phyloP scores from a whole-genome alignment of 345 rosid species.

The Erodium maritimum region DNA sequence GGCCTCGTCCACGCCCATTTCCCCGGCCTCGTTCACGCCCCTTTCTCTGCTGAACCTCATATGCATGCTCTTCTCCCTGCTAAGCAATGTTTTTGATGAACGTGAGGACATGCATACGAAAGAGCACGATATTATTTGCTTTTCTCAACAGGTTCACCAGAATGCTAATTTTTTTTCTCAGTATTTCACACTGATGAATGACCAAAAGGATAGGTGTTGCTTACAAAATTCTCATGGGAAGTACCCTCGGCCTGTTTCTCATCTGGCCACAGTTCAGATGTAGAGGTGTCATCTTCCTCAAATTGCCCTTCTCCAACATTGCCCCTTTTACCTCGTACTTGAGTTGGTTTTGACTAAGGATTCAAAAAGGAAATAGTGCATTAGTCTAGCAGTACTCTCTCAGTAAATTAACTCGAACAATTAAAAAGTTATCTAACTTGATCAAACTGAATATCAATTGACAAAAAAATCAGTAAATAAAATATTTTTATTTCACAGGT shows the following conservation, averaged over 20 bases:
- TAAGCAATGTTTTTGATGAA: neutral
- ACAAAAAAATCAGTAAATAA: no score
- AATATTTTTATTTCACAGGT: no score
- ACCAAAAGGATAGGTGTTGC: constrained; percentile 8
- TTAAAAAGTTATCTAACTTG: neutral
- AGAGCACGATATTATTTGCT: neutral
- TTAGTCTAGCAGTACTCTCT: constrained; percentile 1
- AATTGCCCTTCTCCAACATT: constrained; percentile 57
- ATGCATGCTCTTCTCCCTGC: constrained; percentile 53
- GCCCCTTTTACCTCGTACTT: constrained; percentile 59
- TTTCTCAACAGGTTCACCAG: neutral
- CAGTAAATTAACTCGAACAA: constrained; percentile 7
- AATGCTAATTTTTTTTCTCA: no score
- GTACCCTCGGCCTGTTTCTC: constrained; percentile 53
- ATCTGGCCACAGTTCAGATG: constrained; percentile 45
- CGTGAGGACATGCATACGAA: neutral
- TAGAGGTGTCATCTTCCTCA: constrained; percentile 75
- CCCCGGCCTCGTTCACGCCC: constrained; percentile 57
- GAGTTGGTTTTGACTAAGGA: constrained; percentile 41
- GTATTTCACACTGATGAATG: neutral
- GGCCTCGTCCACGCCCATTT: constrained; percentile 75
- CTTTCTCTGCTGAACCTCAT: constrained; percentile 67
- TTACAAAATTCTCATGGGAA: constrained; percentile 43
- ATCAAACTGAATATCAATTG: neutral
- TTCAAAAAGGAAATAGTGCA: neutral